Base-by-base conservation (phyloP, 2,329 filamentous ascomycete species). In the Pyricularia pennisetigena region DNA sequence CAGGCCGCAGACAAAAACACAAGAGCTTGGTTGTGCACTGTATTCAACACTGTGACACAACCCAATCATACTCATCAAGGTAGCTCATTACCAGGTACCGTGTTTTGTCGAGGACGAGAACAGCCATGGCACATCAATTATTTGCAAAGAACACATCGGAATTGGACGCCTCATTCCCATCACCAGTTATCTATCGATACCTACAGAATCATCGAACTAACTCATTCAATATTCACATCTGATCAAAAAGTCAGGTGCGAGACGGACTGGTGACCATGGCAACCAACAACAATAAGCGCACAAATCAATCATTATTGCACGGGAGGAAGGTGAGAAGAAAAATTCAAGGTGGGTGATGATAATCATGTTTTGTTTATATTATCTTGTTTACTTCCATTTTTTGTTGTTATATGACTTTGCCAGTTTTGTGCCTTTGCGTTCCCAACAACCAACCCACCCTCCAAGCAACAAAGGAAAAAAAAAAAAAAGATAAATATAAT, bases 391-490 rank as follows among this genome's bases (percentile, higher is more conserved):
- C 16, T 54, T 54, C 41, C 41, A 54, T 54, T 54, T 54, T 54
- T 54, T 54, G 41, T 28, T 67, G 57, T 57, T 67, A 67, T 67
- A 62, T 67, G 66, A 32, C 63, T 41, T 63, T 35, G 26, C 29
- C 49, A 35, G 41, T 63, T 23, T 20, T 35, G 9, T 35, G 23
- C 66, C 29, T 23, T 63, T 35, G 41, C 54, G 12, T 10, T 67
- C 28, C 66, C 65, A 69, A 70, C 41, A 66, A 65, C 24, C 65
- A 69, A 59, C 35, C 32, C 32, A 35, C 16, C 32, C 14, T 3
- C 32, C 32, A 35, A 35, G 32, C 32, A 35, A 35, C 32, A 35
- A 35, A 35, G 32, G 32, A 35, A 35, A 35, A 35, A n/a, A 54
- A n/a, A 32, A 32, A 32, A 32, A n/a, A 54, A n/a, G 20, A 54